These are phyloP conservation scores for Pachysandra terminalis DNA, from an alignment of 164 flowering plant genomes.

Conservation along the genomic window DNA sequence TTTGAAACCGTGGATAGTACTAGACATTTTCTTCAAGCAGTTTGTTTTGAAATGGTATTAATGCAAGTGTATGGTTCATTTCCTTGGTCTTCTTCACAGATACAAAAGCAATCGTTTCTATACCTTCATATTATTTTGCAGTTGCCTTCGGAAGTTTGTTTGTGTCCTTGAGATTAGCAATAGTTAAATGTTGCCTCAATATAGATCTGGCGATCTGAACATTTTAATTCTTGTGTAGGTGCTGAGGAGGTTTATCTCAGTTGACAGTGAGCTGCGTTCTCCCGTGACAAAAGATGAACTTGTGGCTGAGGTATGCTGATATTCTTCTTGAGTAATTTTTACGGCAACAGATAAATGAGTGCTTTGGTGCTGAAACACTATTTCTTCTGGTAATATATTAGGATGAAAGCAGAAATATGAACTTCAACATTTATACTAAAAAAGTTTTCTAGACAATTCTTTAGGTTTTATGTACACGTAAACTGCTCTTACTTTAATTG, in stretches of 20 bases:
- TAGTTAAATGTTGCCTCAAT: constrained; percentile 2
- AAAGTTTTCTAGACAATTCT: not conserved
- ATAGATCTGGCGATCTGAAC: not conserved
- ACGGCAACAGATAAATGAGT: too few species aligned
- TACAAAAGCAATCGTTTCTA: not conserved
- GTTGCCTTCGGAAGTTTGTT: not conserved
- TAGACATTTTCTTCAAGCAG: not conserved
- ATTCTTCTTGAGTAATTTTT: too few species aligned
- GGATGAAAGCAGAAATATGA: not conserved
- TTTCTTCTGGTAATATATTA: not conserved
- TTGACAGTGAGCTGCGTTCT: constrained; percentile 53
- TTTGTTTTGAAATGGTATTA: not conserved
- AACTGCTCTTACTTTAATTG: too few species aligned
- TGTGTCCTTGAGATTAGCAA: not conserved
- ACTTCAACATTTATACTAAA: too few species aligned
- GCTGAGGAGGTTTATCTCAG: constrained; percentile 52
- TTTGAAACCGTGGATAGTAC: not conserved
- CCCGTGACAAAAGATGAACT: constrained; percentile 85
- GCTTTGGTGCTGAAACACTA: not conserved
- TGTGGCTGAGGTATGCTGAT: constrained; percentile 68
- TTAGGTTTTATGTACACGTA: too few species aligned
- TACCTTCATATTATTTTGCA: not conserved
- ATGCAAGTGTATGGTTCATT: not conserved
- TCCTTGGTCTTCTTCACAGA: not conserved
- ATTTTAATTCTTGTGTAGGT: constrained; percentile 33